Evolutionary conservation across 2,329 filamentous ascomycete species (phyloP), one percentile per base, ranked within the genome.

Genomic region (Ophiostoma himal-ulmi): DNA sequence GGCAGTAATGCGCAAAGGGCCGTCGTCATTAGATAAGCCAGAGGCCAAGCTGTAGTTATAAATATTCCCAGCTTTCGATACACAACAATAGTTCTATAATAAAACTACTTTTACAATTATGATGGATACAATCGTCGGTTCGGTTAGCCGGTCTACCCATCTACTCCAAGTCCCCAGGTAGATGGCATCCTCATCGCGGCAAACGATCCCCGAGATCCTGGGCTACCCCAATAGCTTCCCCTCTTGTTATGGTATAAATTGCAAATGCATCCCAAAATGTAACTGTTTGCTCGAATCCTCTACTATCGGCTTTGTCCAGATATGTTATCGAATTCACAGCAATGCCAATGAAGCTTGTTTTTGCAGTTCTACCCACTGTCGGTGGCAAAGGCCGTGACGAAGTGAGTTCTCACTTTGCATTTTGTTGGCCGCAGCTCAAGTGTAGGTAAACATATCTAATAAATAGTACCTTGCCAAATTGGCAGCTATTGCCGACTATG

Each of bases 381-480:
- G 70, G 70, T 20, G 69, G 69, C 39, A 67, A 70, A 36, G 48
- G 36, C 26, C 70, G 72, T n/a, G 68, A 73, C 11, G 62, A 71
- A 37, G 72, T 10, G 66, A 75, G 75, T 72, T 70, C 52, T 5
- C 3, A 30, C 30, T 3, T 3, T 57, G 5, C 3, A 30, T 57
- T 3, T 3, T 57, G 5, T 57, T 26, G 6, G 10, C 4, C 5
- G 44, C 7, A 20, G 20, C 20, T 44, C 13, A 48, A 57, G 30
- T 30, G 30, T 57, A 14, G 22, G 5, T 3, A 8, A 34, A 20
- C 13, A 7, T 62, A 7, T 6, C 44, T 48, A 48, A 48, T n/a
- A 20, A n/a, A 48, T 20, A 30, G 57, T 57, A 62, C 64, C 68
- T 76, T 20, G 52, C 71, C 41, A 73, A 71, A 44, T 62, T 76